These are phyloP conservation scores for Alternaria ventricosa DNA, from an alignment of 2,329 filamentous ascomycete species.

Conservation along the genomic window DNA sequence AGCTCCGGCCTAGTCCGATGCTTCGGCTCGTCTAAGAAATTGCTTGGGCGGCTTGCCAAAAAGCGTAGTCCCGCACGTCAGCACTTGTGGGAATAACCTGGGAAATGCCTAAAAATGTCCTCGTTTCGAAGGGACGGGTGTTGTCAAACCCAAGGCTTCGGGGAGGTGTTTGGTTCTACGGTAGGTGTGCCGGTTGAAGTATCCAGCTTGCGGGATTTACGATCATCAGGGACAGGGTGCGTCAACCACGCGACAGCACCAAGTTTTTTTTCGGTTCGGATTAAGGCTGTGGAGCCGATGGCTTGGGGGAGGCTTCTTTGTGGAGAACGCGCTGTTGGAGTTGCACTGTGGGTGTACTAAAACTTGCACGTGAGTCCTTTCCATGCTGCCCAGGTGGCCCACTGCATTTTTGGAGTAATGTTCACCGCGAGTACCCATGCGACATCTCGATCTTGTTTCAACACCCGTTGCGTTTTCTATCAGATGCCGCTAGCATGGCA, in stretches of 20 bases:
- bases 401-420: not conserved
- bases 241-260: slow-evolving; percentile 2
- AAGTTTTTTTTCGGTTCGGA: not conserved
- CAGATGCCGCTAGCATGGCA: not conserved
- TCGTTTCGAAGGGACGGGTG: slow-evolving; percentile 1
- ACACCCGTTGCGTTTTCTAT: not conserved
- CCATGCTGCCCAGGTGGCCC: not conserved
- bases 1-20: slow-evolving; percentile 8
- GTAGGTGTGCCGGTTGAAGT: not conserved
- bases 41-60: slow-evolving; percentile 14
- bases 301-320: slow-evolving; percentile 1
- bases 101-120: not conserved
- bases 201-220: not conserved
- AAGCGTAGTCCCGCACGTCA: slow-evolving; percentile 6
- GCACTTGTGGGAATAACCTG: not conserved
- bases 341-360: not conserved
- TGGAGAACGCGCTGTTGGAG: slow-evolving; percentile 3
- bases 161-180: not conserved
- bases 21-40: slow-evolving; percentile 3
- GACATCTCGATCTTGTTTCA: not conserved
- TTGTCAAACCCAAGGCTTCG: not conserved
- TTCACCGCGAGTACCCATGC: not conserved
- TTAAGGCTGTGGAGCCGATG: slow-evolving; percentile 6
- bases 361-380: not conserved
- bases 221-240: slow-evolving; percentile 3